A percentile compares a stretch with the other conserved stretches of the same genome.
phyloP scores from a whole-genome alignment of 1,139 yeast species.

The Pichia sp. region DNA sequence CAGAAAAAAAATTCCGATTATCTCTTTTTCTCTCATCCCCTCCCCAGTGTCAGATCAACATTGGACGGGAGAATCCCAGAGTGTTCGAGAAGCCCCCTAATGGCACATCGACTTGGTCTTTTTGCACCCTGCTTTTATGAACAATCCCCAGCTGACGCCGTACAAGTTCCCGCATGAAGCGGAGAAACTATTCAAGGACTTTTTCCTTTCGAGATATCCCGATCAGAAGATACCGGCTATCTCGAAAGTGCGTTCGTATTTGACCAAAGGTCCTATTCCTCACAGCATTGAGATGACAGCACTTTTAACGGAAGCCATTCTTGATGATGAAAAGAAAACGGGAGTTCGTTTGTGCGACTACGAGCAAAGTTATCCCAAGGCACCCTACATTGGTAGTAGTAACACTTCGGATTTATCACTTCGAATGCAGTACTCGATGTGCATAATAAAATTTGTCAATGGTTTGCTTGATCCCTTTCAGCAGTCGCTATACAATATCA shows the following conservation, averaged over 20 bases:
- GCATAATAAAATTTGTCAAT: slow-evolving; percentile 82
- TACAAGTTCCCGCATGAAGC: slow-evolving; percentile 18
- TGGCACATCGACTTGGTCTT: too few species aligned
- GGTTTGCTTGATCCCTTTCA: slow-evolving; percentile 88
- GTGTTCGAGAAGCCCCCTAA: too few species aligned
- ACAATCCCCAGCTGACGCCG: slow-evolving; percentile 18
- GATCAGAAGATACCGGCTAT: slow-evolving; percentile 30
- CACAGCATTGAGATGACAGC: slow-evolving; percentile 76
- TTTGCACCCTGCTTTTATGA: slow-evolving; percentile 4
- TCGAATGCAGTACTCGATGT: slow-evolving; percentile 65
- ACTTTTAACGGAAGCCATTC: slow-evolving; percentile 49
- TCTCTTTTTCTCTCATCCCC: too few species aligned
- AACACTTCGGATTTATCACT: slow-evolving; percentile 24
- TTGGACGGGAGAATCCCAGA: too few species aligned
- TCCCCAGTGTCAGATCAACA: too few species aligned
- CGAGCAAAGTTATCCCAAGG: slow-evolving; percentile 7
- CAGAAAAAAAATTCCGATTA: too few species aligned
- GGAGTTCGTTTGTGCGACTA: slow-evolving; percentile 18
- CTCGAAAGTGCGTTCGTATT: slow-evolving; percentile 56
- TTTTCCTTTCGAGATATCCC: slow-evolving; percentile 2
- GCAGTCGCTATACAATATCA: slow-evolving; percentile 72
- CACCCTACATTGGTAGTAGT: slow-evolving; percentile 8
- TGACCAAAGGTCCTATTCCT: slow-evolving; percentile 69
- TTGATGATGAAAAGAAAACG: slow-evolving; percentile 41
- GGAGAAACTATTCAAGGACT: slow-evolving; percentile 3